A percentile compares a stretch with the other conserved stretches of the same genome.
Conservation (phyloP, 2,329 filamentous ascomycete genomes). For the Penicillium sclerotigenum region DNA sequence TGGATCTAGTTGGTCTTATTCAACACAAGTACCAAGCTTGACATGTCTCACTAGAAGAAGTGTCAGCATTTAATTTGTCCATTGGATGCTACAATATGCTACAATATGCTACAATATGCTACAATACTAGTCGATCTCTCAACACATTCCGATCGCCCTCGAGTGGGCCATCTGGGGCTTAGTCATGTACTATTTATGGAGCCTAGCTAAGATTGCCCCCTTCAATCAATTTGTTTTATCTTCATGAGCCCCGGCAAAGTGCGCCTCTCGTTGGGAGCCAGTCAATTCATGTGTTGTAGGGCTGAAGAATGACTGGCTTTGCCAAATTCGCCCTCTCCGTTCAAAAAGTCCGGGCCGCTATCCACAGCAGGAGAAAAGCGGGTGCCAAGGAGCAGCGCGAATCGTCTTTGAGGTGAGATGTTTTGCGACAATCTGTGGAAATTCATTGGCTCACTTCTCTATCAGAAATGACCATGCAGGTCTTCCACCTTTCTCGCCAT, state of each 20-base stretch:
- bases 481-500: conserved; percentile 31
- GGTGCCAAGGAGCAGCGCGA: conserved; percentile 26
- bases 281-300: conserved; percentile 25
- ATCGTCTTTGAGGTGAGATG: conserved; percentile 2
- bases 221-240: background rate
- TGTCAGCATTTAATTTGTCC: background rate
- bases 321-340: conserved; percentile 31
- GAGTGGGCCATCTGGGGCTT: background rate
- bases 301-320: conserved; percentile 36
- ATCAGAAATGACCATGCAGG: conserved; percentile 25
- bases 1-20: background rate
- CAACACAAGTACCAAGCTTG: background rate
- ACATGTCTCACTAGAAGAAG: background rate
- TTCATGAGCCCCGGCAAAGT: background rate
- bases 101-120: too few species aligned
- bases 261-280: conserved; percentile 19
- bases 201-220: background rate
- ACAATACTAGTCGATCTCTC: background rate
- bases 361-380: conserved; percentile 28
- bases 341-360: conserved; percentile 34
- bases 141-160: background rate
- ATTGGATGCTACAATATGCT: background rate
- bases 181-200: conserved; percentile 4
- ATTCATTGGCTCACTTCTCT: background rate
- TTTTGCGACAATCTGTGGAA: background rate